Conservation (phyloP, 2,329 filamentous ascomycete genomes). For the Cladosporium sp. region DNA sequence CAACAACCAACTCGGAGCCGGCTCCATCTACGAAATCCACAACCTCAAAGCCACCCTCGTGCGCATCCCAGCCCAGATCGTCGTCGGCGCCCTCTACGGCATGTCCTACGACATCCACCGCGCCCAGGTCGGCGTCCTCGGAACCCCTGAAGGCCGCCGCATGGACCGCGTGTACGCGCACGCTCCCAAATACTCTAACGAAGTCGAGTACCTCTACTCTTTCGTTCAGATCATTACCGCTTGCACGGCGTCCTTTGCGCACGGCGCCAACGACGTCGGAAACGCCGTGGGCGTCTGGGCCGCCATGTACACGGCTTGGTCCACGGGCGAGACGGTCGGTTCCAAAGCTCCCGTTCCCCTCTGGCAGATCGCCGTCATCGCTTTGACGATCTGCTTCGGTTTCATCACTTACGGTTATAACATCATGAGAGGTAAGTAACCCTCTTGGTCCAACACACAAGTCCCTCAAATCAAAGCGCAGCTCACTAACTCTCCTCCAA, state of each 20-base stretch:
- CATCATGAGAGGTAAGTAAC: constrained; percentile 53
- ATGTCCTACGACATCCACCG: constrained; percentile 78
- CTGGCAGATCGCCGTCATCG: constrained; percentile 72
- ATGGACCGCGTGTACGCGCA: constrained; percentile 58
- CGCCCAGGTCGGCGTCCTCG: constrained; percentile 65
- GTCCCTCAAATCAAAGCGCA: constrained; percentile 46
- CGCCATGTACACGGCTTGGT: constrained; percentile 59
- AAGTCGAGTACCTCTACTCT: constrained; percentile 60
- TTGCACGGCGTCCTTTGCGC: constrained; percentile 68
- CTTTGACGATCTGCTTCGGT: constrained; percentile 51
- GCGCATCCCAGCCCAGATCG: constrained; percentile 65
- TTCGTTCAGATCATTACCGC: constrained; percentile 65
- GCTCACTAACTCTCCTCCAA: constrained; percentile 29
- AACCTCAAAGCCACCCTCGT: constrained; percentile 62
- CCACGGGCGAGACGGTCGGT: constrained; percentile 42
- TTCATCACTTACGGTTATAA: constrained; percentile 62
- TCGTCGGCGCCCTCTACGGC: constrained; percentile 65
- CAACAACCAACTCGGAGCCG: constrained; percentile 69
- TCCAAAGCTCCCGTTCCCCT: constrained; percentile 64
- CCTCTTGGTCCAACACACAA: too few relatives aligned
- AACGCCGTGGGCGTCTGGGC: constrained; percentile 62
- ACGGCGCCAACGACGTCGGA: constrained; percentile 64
- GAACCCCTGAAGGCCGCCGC: constrained; percentile 70
- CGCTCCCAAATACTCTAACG: constrained; percentile 59
- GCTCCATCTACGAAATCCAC: constrained; percentile 68